Evolutionary conservation across 257 asterid species (phyloP).

Genomic region (Solanum lycopersicoides): DNA sequence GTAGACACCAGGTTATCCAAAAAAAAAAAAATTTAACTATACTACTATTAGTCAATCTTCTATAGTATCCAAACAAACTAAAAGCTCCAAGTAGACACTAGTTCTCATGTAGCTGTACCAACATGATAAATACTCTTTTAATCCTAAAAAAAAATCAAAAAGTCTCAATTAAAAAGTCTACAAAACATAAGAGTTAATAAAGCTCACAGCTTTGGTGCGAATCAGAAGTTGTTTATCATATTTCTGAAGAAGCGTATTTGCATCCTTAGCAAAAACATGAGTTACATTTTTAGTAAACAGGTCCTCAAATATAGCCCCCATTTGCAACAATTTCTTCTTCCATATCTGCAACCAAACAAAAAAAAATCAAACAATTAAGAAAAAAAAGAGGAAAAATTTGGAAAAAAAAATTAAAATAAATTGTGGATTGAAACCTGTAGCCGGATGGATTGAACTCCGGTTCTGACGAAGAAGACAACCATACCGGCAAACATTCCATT

Average conservation of each 20-base stretch:
- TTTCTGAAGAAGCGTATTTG: constrained; percentile 29
- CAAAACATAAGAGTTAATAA: background rate
- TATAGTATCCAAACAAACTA: background rate
- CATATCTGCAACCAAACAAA: constrained; percentile 45
- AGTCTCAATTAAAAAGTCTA: background rate
- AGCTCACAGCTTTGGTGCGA: constrained; percentile 55
- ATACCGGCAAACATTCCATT: constrained; percentile 75
- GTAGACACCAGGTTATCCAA: background rate
- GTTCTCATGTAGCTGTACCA: background rate
- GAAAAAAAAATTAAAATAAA: too few species aligned
- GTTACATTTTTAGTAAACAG: constrained; percentile 40
- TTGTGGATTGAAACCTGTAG: constrained; percentile 38
- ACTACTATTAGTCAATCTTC: background rate
- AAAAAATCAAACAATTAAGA: background rate
- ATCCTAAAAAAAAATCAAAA: background rate
- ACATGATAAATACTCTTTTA: background rate
- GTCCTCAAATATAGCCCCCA: constrained; percentile 65
- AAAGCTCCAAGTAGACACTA: background rate
- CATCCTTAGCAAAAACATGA: constrained; percentile 62
- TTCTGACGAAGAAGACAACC: constrained; percentile 42
- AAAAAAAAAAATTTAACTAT: background rate
- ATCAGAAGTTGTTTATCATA: constrained; percentile 31
- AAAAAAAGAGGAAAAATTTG: background rate
- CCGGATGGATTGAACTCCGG: constrained; percentile 62
- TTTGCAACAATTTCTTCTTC: constrained; percentile 73